Evolutionary conservation across 768 basidiomycete genomes (phyloP), one percentile per base, ranked within the genome.

Genomic region (Rhodocollybia butyracea): DNA sequence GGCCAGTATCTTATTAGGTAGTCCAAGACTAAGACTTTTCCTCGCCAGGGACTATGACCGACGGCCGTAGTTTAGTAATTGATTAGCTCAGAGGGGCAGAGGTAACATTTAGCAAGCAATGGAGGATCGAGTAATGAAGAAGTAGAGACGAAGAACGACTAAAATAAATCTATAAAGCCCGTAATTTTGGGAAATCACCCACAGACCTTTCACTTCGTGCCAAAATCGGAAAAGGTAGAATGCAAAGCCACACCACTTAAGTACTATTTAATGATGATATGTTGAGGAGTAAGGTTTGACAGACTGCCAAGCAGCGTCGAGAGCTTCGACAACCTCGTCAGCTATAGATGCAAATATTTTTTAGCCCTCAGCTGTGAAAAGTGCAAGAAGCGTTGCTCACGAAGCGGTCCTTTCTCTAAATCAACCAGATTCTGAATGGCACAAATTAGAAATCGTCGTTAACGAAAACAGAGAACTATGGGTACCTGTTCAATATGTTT

Each of bases 391-490:
- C 7, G 42, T 27, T 8, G 29, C 51, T 40, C 27, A 53, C 51
- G 51, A 24, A 53, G 26, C 27, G 51, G 51, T 30, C 51, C 51
- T 29, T 53, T 53, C 36, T 53, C 51, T n/a, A 53, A 30, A 42
- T 51, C 48, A 24, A 36, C 38, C 48, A 51, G n/a, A 26, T 51
- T 51, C 48, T 51, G 24, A 13, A 48, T 21, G 12, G 17, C 29
- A 36, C 15, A 5, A 29, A 29, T n/a, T n/a, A 31, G 19, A 22
- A 36, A n/a, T n/a, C 26, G 19, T 30, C 26, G 26, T n/a, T n/a
- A 48, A 7, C 6, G 34, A 3, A 24, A 66, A 68, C 22, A 67
- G 24, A 70, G 58, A 32, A 65, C 77, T 64, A 78, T 26, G 15
- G 30, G 50, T 22, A 62, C 54, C 54, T 51, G 46, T 42, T 30